These are phyloP conservation scores for Flaveria floridana DNA, from an alignment of 140 eudicot species.

Conservation along the genomic window DNA sequence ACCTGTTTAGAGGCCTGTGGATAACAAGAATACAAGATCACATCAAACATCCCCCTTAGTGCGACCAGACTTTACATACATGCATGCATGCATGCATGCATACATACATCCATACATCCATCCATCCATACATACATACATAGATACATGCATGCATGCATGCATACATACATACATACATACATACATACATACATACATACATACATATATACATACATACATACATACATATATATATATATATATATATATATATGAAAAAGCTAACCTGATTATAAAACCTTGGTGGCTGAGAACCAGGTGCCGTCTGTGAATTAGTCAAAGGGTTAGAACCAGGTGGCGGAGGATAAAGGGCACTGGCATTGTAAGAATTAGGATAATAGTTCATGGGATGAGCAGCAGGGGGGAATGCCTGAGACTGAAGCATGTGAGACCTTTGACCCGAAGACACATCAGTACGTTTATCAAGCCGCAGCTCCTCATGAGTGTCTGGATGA, in stretches of 20 bases:
- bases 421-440: constrained; percentile 49
- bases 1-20: constrained; percentile 40
- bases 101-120: background rate
- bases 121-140: too few relatives aligned
- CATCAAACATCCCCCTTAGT: constrained; percentile 27
- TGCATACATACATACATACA: too few relatives aligned
- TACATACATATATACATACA: too few relatives aligned
- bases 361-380: constrained; percentile 45
- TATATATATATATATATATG: too few relatives aligned
- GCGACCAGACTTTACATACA: background rate
- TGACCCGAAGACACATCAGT: constrained; percentile 49
- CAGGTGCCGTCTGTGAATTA: constrained; percentile 41
- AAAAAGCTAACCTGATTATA: constrained; percentile 51
- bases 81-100: background rate
- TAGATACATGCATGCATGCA: too few relatives aligned
- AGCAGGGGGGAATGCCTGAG: constrained; percentile 51
- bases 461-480: constrained; percentile 54
- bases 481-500: constrained; percentile 91
- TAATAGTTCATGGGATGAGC: constrained; percentile 48
- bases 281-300: constrained; percentile 56
- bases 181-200: too few relatives aligned
- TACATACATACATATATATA: too few relatives aligned
- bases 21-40: constrained; percentile 11
- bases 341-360: constrained; percentile 35
- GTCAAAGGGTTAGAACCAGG: constrained; percentile 45